Conservation (phyloP, 176 grass and related monocot species). For the Saccharum officinarum region DNA sequence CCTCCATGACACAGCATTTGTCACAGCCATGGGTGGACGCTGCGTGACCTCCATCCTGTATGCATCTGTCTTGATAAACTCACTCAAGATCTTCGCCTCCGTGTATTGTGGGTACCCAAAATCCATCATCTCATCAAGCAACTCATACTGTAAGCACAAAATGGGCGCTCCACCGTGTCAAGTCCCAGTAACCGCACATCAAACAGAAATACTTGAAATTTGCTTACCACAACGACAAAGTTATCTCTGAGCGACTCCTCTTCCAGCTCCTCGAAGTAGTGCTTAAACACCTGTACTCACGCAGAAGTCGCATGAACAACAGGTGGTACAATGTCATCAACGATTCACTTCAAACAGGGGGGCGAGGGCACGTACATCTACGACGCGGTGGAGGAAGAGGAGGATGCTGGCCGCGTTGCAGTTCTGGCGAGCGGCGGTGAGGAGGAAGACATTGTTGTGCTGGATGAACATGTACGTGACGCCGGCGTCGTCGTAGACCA, state of each 20-base stretch:
- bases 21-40: conserved; percentile 97
- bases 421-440: conserved; percentile 93
- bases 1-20: conserved; percentile 97
- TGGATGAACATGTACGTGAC: conserved; percentile 99
- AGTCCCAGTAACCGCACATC: background rate
- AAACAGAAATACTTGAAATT: background rate
- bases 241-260: conserved; percentile 99
- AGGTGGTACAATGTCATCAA: background rate
- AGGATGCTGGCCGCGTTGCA: conserved; percentile 98
- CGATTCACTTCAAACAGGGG: background rate
- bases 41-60: conserved; percentile 95
- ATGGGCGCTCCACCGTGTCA: background rate
- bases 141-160: conserved; percentile 70
- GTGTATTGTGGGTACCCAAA: conserved; percentile 99
- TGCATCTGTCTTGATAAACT: conserved; percentile 97
- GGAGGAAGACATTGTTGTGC: conserved; percentile 92
- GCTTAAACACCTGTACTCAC: conserved; percentile 83
- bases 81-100: conserved; percentile 94
- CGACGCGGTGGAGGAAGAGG: conserved; percentile 85
- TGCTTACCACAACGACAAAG: conserved; percentile 93
- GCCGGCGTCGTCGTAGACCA: conserved; percentile 75
- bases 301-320: background rate
- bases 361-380: conserved; percentile 61
- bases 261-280: conserved; percentile 98
- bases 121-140: conserved; percentile 99